Conservation (phyloP, 1,139 yeast species). For the Zhuliangozyma parablackwelliae region DNA sequence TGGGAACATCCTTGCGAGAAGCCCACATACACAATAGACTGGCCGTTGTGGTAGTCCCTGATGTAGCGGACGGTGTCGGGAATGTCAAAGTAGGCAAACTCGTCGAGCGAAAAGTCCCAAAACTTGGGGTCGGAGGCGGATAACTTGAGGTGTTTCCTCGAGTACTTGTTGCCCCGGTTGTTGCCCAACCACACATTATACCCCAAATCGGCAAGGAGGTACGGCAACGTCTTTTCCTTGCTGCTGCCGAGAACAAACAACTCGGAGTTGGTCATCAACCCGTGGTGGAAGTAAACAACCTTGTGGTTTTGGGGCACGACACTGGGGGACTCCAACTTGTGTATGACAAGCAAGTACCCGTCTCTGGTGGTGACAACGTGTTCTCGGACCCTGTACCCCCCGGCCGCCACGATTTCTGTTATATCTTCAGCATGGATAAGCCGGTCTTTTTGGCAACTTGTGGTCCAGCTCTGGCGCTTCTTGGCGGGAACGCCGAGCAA, state of each 20-base stretch:
- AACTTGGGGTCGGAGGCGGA: slow-evolving; percentile 47
- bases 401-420: slow-evolving; percentile 57
- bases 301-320: slow-evolving; percentile 4
- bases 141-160: slow-evolving; percentile 33
- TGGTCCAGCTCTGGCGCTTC: not conserved
- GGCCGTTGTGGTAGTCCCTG: slow-evolving; percentile 10
- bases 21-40: slow-evolving; percentile 32
- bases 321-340: slow-evolving; percentile 20
- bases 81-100: slow-evolving; percentile 77
- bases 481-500: slow-evolving; percentile 4
- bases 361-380: slow-evolving; percentile 58
- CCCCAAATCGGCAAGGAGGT: slow-evolving; percentile 25
- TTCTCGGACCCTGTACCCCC: slow-evolving; percentile 65
- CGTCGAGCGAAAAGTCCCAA: slow-evolving; percentile 87
- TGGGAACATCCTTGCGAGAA: slow-evolving; percentile 48
- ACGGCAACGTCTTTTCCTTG: slow-evolving; percentile 29
- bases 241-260: slow-evolving; percentile 37
- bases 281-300: slow-evolving; percentile 46
- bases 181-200: slow-evolving; percentile 38
- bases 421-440: slow-evolving; percentile 43
- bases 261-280: slow-evolving; percentile 44
- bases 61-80: slow-evolving; percentile 72
- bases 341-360: slow-evolving; percentile 39
- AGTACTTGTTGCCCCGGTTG: slow-evolving; percentile 34
- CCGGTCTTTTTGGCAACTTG: slow-evolving; percentile 1